Conservation (phyloP, 192 early-diverging fungal species). For the Oehlia diaphana region DNA sequence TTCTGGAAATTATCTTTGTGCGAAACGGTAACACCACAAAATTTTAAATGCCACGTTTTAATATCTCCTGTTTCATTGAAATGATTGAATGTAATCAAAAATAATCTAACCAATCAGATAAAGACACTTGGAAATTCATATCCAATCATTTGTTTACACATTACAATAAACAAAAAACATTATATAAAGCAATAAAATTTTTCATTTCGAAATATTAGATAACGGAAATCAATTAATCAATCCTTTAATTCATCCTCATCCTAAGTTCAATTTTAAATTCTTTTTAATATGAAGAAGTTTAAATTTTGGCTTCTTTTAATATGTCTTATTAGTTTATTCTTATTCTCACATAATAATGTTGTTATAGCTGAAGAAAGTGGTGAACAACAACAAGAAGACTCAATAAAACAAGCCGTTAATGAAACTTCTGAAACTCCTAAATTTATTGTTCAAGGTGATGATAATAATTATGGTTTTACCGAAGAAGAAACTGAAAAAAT, state of each 20-base stretch:
- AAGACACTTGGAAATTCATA: neutral
- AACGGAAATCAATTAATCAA: neutral
- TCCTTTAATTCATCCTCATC: neutral
- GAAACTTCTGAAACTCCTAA: neutral
- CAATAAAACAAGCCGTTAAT: neutral
- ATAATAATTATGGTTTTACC: slow-evolving; percentile 8
- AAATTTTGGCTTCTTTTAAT: slow-evolving; percentile 23
- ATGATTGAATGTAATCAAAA: no score
- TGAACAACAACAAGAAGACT: neutral
- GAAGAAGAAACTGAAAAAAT: slow-evolving; percentile 2
- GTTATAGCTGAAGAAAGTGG: neutral
- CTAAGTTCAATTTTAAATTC: no score
- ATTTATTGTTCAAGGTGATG: neutral
- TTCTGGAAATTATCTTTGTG: neutral
- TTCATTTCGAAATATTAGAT: neutral
- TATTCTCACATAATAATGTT: no score
- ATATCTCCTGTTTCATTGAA: neutral
- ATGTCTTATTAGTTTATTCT: neutral
- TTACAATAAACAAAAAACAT: neutral
- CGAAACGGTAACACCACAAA: no score
- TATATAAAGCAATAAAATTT: neutral
- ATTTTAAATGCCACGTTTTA: neutral
- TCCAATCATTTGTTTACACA: neutral
- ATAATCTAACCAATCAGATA: neutral
- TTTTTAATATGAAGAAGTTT: neutral